Evolutionary conservation across 345 rosid species (phyloP), one percentile per base, ranked within the genome.

Genomic region (Salix dunnii): DNA sequence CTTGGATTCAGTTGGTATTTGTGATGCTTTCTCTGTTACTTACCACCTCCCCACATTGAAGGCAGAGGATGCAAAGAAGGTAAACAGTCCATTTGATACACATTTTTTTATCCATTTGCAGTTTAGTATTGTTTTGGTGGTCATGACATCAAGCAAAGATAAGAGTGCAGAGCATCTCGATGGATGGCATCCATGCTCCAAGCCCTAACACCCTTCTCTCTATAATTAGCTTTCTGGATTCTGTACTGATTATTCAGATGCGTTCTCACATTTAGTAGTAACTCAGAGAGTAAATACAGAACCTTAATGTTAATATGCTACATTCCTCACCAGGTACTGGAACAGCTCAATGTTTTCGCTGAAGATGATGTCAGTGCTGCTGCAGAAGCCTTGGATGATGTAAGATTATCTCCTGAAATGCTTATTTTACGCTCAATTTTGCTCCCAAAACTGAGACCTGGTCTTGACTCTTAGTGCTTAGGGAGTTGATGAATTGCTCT

Each of bases 361-460:
- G 84, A 86, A 72, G 89, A 88, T 58, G 97, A 96, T 71, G 67
- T 91, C 17, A 83, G 71, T 61, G 74, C 90, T 46, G 97, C 99
- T 73, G 88, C 98, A 10, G 94, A 91, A 66, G 97, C 97, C 68
- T 84, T 96, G 20, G 81, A 91, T 84, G 98, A 94, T 78, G 99
- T 96, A 86, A 86, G 91, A 69, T 42, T 38, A 6, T 11, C 48
- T 43, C 10, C 36, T 40, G 43, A 51, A 30, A 42, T 58, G 30
- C 53, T 21, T 36, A 42, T 25, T 16, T 36, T 14, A 40, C 68
- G 23, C 12, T 31, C 48, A 1, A 3, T 73, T 58, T 18, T 67
- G 21, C 25, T 46, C 6, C 3, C 74, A 72, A n/a, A 72, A 35
- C 65, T 72, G 46, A 58, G 65, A 55, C 2, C 62, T 55, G 62